A percentile compares a stretch with the other conserved stretches of the same genome.
These are phyloP conservation scores for Heliophila coronopifolia DNA, from an alignment of 441 rosid species.

Conservation along the genomic window DNA sequence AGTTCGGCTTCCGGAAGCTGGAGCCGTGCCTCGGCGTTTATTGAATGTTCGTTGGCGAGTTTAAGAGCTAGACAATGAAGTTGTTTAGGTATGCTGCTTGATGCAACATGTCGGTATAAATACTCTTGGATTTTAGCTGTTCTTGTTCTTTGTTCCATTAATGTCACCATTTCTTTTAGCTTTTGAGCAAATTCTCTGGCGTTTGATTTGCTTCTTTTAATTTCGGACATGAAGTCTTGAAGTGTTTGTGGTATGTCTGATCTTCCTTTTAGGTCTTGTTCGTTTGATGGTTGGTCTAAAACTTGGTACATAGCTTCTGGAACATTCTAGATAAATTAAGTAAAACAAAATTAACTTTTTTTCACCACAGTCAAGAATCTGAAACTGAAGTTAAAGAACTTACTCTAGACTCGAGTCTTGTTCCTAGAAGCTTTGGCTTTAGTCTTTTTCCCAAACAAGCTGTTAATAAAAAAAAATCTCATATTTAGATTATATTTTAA, in stretches of 20 bases:
- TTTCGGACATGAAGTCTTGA: constrained; percentile 62
- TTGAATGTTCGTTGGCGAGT: constrained; percentile 82
- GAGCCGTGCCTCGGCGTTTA: constrained; percentile 85
- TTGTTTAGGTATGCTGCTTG: constrained; percentile 94
- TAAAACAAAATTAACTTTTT: not conserved
- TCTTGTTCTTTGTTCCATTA: constrained; percentile 88
- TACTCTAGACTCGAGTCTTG: constrained; percentile 57
- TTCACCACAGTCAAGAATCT: not conserved
- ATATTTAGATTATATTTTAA: no score
- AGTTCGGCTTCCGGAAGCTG: constrained; percentile 83
- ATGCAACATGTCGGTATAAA: constrained; percentile 85
- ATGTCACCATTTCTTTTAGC: constrained; percentile 84
- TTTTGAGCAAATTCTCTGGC: constrained; percentile 71
- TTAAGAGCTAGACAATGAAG: constrained; percentile 77
- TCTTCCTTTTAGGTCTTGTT: constrained; percentile 67
- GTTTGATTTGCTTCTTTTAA: constrained; percentile 51
- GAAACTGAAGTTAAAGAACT: constrained; percentile 20
- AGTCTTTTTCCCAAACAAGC: constrained; percentile 84
- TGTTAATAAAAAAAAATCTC: constrained; percentile 21
- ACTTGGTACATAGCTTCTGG: constrained; percentile 80
- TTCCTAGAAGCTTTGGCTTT: constrained; percentile 66
- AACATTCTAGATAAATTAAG: constrained; percentile 40
- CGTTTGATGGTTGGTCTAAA: constrained; percentile 51
- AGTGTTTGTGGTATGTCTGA: constrained; percentile 74
- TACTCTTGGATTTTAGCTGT: constrained; percentile 91